Evolutionary conservation across 2,329 filamentous ascomycete genomes (phyloP), one percentile per base, ranked within the genome.

Genomic region (Cladophialophora bantiana): DNA sequence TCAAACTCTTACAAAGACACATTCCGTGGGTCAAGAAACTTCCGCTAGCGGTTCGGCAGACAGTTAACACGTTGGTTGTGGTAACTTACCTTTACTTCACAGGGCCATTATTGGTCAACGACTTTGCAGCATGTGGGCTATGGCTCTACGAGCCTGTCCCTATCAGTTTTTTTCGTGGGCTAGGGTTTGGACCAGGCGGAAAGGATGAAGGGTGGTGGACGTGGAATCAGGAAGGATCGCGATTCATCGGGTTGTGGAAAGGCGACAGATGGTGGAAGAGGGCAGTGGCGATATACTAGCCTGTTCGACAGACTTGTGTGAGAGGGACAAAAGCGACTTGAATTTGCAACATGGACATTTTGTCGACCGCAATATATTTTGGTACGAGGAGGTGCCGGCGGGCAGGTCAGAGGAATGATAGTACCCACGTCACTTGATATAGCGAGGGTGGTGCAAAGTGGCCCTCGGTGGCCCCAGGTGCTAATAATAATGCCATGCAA

Each of bases 141-240:
- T 97, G 91, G 91, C 78, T 96, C 13, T 88, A 88, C 68, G 93
- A 97, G 77, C 92, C 93, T 0, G 79, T 96, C n/a, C 92, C 93
- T 0, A 70, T 94, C 7, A 96, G 92, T 62, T 75, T 85, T 0
- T 74, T 93, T n/a, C 83, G 92, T 32, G 86, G 84, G 1, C 38
- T 94, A 15, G 89, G 90, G 0, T 81, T 89, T 38, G 90, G 90
- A 0, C 79, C 81, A 1, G 77, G 68, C 40, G 68, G 68, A 26
- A 70, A 82, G 18, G 86, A 84, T 0, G 88, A 91, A 73, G 79
- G 83, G 0, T 89, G 87, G 83, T 91, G 87, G 86, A 86, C 90
- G 72, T 93, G 89, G 86, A 68, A 66, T 64, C 65, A 70, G 38
- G 69, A 71, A 38, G 70, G 70, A 15, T 67, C 69, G 13, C 62